Evolutionary conservation across 305 asterid genomes (phyloP).

Genomic region (Petunia hybrid): DNA sequence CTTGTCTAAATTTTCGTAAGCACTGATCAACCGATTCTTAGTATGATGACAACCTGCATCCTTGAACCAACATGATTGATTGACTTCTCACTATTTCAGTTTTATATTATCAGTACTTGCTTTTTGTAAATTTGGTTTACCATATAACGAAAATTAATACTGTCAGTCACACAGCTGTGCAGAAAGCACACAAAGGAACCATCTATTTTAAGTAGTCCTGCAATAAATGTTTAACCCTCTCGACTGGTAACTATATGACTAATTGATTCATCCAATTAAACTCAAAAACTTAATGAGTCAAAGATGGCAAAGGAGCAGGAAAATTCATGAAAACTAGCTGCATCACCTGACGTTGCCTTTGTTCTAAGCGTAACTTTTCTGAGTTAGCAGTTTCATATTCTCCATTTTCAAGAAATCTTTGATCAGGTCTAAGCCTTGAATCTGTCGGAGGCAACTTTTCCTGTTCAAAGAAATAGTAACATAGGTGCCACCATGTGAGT

Average conservation of each 20-base stretch:
- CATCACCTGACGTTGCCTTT: slow-evolving; percentile 67
- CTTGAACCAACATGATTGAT: neutral
- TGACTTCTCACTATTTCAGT: neutral
- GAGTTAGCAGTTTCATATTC: slow-evolving; percentile 68
- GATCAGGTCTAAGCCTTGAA: slow-evolving; percentile 76
- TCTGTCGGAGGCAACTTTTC: slow-evolving; percentile 72
- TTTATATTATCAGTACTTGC: neutral
- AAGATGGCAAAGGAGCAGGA: neutral
- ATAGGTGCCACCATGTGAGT: neutral
- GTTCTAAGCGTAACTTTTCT: slow-evolving; percentile 66
- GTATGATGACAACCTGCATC: neutral
- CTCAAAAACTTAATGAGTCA: neutral
- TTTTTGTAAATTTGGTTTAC: neutral
- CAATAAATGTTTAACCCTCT: neutral
- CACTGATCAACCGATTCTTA: neutral
- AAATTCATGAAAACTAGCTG: slow-evolving; percentile 19
- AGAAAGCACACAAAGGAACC: neutral
- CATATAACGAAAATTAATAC: neutral
- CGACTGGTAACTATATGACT: neutral
- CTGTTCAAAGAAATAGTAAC: slow-evolving; percentile 35
- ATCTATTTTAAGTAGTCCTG: neutral
- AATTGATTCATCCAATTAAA: neutral
- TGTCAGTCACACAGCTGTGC: neutral
- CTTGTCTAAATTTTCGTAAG: too few species aligned
- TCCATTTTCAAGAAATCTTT: slow-evolving; percentile 69